Evolutionary conservation across 2,329 filamentous ascomycete genomes (phyloP), one percentile per base, ranked within the genome.

Genomic region (Teratosphaeria epicoccoides): DNA sequence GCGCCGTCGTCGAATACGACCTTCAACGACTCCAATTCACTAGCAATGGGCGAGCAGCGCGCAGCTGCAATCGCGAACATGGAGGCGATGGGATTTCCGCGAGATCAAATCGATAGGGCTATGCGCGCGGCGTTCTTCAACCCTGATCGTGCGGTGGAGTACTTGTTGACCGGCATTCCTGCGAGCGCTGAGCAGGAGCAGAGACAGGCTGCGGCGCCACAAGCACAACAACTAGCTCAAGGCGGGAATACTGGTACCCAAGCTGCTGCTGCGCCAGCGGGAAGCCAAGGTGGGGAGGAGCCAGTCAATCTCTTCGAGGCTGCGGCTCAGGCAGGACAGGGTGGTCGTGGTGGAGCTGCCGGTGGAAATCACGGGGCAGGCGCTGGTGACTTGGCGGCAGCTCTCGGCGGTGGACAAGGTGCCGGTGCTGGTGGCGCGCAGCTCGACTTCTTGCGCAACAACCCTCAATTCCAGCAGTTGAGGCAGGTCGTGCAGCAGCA

Each of bases 111-210:
- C 60, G 89, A 96, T 62, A 82, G 85, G 46, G 93, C 93, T 49
- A 93, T 98, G 85, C 87, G 91, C 65, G 93, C 93, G 57, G 93
- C 93, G 12, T 98, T 88, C 71, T 94, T 86, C 78, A 98, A 98
- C 73, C 89, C 91, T 12, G 91, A 97, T 70, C 88, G 93, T 63
- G 93, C 93, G 50, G 91, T 98, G 52, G 93, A 98, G 70, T 98
- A 98, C 66, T 81, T 98, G 11, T 70, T 98, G 66, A 95, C 74
- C 61, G 93, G 93, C 49, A 97, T 98, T 56, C 93, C 93, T 48
- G 90, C 94, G 53, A 85, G 82, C 65, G 76, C 90, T 50, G 80
- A 84, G 64, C 82, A 86, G 68, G 82, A 89, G 63, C 82, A 87
- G 65, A 76, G 79, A 65, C 66, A 75, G 61, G 68, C 70, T 47